A percentile compares a stretch with the other conserved stretches of the same genome.
Evolutionary conservation across 495 filamentous ascomycete species (phyloP).

Genomic region (Achaetomiella virescens): DNA sequence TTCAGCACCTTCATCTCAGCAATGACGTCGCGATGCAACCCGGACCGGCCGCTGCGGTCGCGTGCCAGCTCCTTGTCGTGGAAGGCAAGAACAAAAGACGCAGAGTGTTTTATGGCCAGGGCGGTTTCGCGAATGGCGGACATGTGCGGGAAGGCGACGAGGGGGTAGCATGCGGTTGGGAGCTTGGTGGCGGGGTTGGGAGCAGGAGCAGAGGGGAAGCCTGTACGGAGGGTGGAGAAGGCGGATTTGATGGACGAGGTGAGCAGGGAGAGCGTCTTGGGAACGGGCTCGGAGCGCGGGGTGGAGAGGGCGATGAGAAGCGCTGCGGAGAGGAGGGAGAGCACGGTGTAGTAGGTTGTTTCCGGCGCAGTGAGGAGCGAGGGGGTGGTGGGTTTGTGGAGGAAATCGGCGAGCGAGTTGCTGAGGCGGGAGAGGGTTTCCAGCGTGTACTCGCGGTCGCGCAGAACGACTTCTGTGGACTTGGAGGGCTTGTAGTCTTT

Average conservation of each 20-base stretch:
- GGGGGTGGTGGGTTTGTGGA: conserved; percentile 16
- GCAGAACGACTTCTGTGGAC: conserved; percentile 23
- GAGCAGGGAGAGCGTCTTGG: conserved; percentile 10
- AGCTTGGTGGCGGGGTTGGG: neutral
- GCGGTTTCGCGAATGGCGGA: conserved; percentile 34
- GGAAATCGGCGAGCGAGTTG: conserved; percentile 28
- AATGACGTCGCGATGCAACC: conserved; percentile 30
- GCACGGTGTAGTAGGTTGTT: conserved; percentile 20
- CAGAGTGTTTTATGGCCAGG: conserved; percentile 29
- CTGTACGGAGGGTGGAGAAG: conserved; percentile 20
- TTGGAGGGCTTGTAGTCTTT: conserved; percentile 40
- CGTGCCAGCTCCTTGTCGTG: conserved; percentile 34
- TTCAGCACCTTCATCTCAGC: conserved; percentile 35
- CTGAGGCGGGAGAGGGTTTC: conserved; percentile 25
- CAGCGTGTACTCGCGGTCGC: conserved; percentile 33
- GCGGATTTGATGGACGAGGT: conserved; percentile 14
- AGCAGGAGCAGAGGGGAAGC: conserved; percentile 8
- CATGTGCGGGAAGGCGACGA: conserved; percentile 25
- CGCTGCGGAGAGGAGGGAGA: conserved; percentile 23
- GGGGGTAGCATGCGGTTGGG: neutral
- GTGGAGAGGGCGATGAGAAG: conserved; percentile 23
- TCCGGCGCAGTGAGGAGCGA: conserved; percentile 23
- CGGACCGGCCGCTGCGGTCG: conserved; percentile 33
- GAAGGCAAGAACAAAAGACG: conserved; percentile 26
- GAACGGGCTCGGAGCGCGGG: conserved; percentile 15